Evolutionary conservation across 129 eudicot genomes (phyloP).

Genomic region (Ambrosia trifida): DNA sequence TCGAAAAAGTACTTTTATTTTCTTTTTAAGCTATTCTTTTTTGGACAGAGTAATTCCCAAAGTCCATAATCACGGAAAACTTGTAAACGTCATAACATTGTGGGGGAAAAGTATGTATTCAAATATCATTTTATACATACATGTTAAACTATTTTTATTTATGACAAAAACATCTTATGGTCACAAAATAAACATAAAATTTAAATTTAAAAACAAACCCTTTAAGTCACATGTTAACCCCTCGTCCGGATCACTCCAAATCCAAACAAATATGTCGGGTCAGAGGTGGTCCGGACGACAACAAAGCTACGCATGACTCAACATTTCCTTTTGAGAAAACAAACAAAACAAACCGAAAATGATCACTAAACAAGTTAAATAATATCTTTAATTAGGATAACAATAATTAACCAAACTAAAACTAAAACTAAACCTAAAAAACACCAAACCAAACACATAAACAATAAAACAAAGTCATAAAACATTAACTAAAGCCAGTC

Average conservation of each 20-base stretch:
- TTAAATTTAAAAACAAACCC: too few species aligned
- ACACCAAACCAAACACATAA: conserved; percentile 8
- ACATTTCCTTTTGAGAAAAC: background rate
- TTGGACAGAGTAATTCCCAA: conserved; percentile 33
- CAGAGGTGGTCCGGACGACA: too few species aligned
- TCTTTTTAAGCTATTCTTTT: conserved; percentile 4
- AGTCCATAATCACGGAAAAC: conserved; percentile 38
- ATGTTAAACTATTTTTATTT: background rate
- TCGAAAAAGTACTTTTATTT: conserved; percentile 19
- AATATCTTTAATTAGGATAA: conserved; percentile 36
- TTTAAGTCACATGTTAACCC: too few species aligned
- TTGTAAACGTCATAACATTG: conserved; percentile 26
- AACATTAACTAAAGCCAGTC: conserved; percentile 22
- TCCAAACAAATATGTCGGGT: too few species aligned
- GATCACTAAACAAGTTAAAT: background rate
- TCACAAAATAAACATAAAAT: background rate
- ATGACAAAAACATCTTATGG: background rate
- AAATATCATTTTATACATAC: background rate
- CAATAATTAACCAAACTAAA: conserved; percentile 32
- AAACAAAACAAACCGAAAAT: background rate
- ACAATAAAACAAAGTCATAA: conserved; percentile 23
- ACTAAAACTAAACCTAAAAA: background rate
- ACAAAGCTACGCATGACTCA: too few species aligned
- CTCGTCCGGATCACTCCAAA: too few species aligned
- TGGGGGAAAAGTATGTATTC: background rate